phyloP scores from a whole-genome alignment of 2,329 filamentous ascomycete species.

The Chaetomium strumarium region DNA sequence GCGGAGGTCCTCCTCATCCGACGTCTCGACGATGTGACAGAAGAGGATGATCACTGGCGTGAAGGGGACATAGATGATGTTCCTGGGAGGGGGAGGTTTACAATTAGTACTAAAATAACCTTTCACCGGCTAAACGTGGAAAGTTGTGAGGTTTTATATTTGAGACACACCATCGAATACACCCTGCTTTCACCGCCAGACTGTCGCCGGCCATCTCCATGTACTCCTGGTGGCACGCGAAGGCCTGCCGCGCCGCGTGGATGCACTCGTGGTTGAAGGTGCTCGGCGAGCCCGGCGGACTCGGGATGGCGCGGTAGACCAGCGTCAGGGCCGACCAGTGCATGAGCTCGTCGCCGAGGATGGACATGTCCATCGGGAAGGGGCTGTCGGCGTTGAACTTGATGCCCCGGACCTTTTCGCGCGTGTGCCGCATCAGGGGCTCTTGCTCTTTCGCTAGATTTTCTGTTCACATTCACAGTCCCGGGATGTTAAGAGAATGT shows the following conservation, averaged over 20 bases:
- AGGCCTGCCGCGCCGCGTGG: conserved; percentile 43
- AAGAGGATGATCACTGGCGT: conserved; percentile 56
- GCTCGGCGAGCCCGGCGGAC: conserved; percentile 32
- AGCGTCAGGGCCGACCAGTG: conserved; percentile 45
- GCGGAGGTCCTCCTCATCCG: conserved; percentile 45
- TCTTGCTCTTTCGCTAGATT: conserved; percentile 24
- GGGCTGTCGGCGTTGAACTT: conserved; percentile 32
- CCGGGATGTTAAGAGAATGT: too few species aligned
- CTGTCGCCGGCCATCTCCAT: conserved; percentile 39
- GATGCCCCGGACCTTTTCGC: conserved; percentile 12
- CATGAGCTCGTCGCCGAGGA: conserved; percentile 43
- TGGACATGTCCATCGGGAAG: conserved; percentile 39
- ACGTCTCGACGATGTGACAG: conserved; percentile 51
- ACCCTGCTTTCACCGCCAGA: conserved; percentile 39
- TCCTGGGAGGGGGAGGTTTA: too few species aligned
- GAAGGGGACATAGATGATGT: conserved; percentile 51
- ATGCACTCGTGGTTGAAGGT: conserved; percentile 46
- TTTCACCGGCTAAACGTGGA: too few species aligned
- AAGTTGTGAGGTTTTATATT: too few species aligned
- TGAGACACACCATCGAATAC: conserved; percentile 45
- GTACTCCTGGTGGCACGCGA: conserved; percentile 40
- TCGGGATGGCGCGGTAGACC: conserved; percentile 48
- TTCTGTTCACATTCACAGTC: too few species aligned
- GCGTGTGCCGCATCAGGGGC: conserved; percentile 9
- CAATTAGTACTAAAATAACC: too few species aligned